These are phyloP conservation scores for Lantana camara DNA, from an alignment of 257 asterid species.

Conservation along the genomic window DNA sequence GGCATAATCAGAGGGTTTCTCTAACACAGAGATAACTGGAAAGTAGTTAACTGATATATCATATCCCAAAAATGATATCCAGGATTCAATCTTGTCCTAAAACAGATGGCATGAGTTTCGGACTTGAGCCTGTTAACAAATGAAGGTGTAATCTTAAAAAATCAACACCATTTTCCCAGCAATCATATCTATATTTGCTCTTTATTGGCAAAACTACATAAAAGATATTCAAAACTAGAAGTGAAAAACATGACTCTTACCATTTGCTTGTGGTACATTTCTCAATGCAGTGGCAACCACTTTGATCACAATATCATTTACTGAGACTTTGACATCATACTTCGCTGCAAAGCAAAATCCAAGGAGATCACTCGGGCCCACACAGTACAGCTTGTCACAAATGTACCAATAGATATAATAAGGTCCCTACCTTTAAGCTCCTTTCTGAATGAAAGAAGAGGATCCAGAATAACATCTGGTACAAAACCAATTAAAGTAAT, in stretches of 20 bases:
- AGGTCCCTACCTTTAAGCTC: conserved; percentile 82
- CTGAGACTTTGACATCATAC: conserved; percentile 88
- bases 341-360: conserved; percentile 58
- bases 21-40: too few species aligned
- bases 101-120: neutral
- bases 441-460: conserved; percentile 92
- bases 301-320: conserved; percentile 94
- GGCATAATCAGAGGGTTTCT: too few species aligned
- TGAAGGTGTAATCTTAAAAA: neutral
- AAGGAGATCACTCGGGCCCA: conserved; percentile 27
- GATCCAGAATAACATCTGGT: conserved; percentile 90
- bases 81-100: neutral
- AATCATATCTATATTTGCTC: neutral
- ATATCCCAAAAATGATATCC: neutral
- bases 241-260: conserved; percentile 41
- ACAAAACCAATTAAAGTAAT: conserved; percentile 33
- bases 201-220: neutral
- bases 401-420: conserved; percentile 19
- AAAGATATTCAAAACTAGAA: conserved; percentile 20
- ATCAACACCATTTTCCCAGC: neutral
- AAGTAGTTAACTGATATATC: neutral
- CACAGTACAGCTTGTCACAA: conserved; percentile 25
- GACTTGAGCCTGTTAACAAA: neutral
- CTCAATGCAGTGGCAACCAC: conserved; percentile 84
- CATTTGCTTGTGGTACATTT: conserved; percentile 96